phyloP scores from a whole-genome alignment of 148 eudicot genomes.

The Cornus suecica region DNA sequence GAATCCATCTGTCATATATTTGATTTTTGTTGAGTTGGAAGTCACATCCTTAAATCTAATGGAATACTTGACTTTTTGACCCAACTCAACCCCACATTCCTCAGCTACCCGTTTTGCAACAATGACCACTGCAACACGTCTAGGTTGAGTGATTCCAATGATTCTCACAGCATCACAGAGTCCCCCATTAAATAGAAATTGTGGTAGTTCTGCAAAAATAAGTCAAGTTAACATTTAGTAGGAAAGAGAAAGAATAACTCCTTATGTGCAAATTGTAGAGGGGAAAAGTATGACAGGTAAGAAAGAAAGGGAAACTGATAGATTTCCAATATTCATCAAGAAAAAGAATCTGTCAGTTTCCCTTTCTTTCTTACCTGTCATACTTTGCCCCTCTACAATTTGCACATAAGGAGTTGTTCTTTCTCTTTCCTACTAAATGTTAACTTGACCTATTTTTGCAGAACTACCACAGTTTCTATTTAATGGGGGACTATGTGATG shows the following conservation, averaged over 20 bases:
- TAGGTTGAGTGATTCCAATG: conserved; percentile 92
- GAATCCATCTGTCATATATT: conserved; percentile 97
- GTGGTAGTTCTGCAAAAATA: conserved; percentile 63
- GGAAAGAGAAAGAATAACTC: neutral
- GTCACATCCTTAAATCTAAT: conserved; percentile 90
- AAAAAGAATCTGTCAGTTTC: conserved; percentile 35
- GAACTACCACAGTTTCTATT: conserved; percentile 84
- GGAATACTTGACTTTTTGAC: conserved; percentile 87
- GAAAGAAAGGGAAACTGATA: too few relatives aligned
- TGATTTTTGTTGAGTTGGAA: conserved; percentile 78
- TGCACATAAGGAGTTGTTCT: conserved; percentile 56
- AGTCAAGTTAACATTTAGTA: neutral
- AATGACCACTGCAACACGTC: conserved; percentile 92
- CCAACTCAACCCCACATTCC: conserved; percentile 79
- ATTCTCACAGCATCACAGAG: conserved; percentile 66
- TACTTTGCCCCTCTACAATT: neutral
- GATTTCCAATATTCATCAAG: too few relatives aligned
- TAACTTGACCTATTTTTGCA: conserved; percentile 9
- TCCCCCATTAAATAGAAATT: conserved; percentile 69
- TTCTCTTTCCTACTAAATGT: conserved; percentile 68
- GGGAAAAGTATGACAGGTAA: neutral
- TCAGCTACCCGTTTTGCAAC: conserved; percentile 97
- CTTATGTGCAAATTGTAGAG: neutral
- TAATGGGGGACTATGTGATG: conserved; percentile 68
- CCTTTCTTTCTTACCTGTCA: neutral